These are phyloP conservation scores for Polyplosphaeria fusca DNA, from an alignment of 495 filamentous ascomycete species.

Conservation along the genomic window DNA sequence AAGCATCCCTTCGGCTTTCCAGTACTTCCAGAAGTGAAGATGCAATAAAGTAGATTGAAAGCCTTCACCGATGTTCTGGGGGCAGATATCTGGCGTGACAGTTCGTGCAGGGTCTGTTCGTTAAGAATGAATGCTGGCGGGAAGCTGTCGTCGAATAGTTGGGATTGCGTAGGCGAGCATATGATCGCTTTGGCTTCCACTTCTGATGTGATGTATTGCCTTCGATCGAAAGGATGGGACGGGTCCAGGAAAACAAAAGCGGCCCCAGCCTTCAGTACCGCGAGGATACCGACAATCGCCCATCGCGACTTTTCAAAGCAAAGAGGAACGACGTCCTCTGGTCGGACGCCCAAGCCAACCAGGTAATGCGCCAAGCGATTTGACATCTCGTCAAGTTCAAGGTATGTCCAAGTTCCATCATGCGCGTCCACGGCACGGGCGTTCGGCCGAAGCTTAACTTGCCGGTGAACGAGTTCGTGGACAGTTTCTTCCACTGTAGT, in stretches of 20 bases:
- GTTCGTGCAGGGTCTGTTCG: conserved; percentile 15
- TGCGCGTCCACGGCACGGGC: conserved; percentile 28
- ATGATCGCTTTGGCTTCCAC: conserved; percentile 26
- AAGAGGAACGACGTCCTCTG: conserved; percentile 37
- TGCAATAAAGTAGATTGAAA: conserved; percentile 46
- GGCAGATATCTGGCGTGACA: neutral
- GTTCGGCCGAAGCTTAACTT: conserved; percentile 5
- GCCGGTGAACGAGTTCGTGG: conserved; percentile 45
- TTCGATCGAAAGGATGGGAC: conserved; percentile 20
- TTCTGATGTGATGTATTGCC: conserved; percentile 17
- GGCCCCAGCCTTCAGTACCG: conserved; percentile 29
- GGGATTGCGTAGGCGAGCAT: conserved; percentile 22
- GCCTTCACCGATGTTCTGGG: conserved; percentile 8
- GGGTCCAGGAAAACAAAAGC: conserved; percentile 31
- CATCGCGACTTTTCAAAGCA: conserved; percentile 28
- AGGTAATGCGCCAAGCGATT: conserved; percentile 39
- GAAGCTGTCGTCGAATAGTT: conserved; percentile 21
- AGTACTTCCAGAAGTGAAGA: conserved; percentile 54
- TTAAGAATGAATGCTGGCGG: conserved; percentile 12
- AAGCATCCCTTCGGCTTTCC: conserved; percentile 53
- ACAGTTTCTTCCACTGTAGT: conserved; percentile 48
- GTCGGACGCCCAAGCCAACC: conserved; percentile 33
- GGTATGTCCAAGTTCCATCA: conserved; percentile 38
- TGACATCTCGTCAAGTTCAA: conserved; percentile 37
- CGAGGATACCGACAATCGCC: conserved; percentile 25